Base-by-base conservation (phyloP, 108 stramenopile species). In the Cylindrotheca closterium region DNA sequence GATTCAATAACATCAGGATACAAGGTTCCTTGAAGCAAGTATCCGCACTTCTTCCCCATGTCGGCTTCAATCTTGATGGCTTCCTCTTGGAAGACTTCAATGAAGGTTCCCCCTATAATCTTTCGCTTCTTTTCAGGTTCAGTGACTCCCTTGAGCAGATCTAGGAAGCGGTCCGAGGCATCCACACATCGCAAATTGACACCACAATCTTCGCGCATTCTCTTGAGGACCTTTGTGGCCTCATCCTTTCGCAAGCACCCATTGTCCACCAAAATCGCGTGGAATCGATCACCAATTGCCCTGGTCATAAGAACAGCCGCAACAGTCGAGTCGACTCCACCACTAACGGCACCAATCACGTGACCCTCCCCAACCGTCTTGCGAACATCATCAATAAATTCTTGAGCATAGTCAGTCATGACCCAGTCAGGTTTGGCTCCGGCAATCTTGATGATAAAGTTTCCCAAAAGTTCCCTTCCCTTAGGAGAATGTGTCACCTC, bases 1-100 rank as follows among this genome's bases (percentile, higher is more conserved):
- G 86, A 88, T 79, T 99, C 99, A 78, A 99, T 99, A 22, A 98
- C 97, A 74, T 99, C 99, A 8, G 99, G 99, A 68, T 98, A 98
- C 22, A 99, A 80, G 4, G 99, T 99, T 26, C 99, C 99, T 73
- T 98, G 98, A 46, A 96, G 81, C 18, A 96, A 73, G 46, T 78
- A 93, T 12, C 94, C 87, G 63, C 92, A 92, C 29, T 66, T 47
- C 21, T 62, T 78, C 24, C 75, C 83, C 52, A 72, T 51, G 27
- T 92, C 92, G 23, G 53, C 73, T 59, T 86, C 84, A 67, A 98
- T 96, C 63, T 80, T 85, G 17, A 79, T 67, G 21, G 96, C 95
- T 74, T 99, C 95, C 70, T 96, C 96, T 68, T 98, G 95, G 64
- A 97, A 98, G 23, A 99, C 84, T 19, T 98, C 95, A 62, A 99